phyloP scores from a whole-genome alignment of 148 eudicot species.

The Dysphania ambrosioides region DNA sequence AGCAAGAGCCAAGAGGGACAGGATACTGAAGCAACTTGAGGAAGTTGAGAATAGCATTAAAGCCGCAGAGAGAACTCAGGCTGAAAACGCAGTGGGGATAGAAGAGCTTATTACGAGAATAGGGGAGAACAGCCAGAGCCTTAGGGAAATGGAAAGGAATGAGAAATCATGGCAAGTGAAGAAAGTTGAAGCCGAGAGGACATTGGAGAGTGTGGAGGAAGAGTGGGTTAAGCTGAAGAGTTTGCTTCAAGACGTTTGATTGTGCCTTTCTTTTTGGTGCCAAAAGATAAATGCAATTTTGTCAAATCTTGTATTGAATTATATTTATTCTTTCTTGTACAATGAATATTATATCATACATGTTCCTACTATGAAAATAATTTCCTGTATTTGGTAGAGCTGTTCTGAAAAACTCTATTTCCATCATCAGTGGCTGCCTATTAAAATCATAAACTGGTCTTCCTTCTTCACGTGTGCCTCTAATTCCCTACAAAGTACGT shows the following conservation, averaged over 20 bases:
- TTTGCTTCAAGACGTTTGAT: slow-evolving; percentile 27
- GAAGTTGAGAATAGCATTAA: slow-evolving; percentile 31
- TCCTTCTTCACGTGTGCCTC: too few species aligned
- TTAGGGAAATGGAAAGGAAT: slow-evolving; percentile 35
- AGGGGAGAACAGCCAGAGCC: slow-evolving; percentile 29
- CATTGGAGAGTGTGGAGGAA: slow-evolving; percentile 29
- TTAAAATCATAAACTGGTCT: too few species aligned
- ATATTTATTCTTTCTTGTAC: background rate
- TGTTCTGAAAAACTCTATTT: too few species aligned
- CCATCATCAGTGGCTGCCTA: too few species aligned
- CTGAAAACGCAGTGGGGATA: slow-evolving; percentile 26
- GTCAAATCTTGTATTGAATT: background rate
- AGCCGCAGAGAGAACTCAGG: slow-evolving; percentile 26
- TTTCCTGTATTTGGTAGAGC: too few species aligned
- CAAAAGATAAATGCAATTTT: background rate
- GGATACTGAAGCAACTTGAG: slow-evolving; percentile 33
- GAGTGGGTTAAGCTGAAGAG: slow-evolving; percentile 33
- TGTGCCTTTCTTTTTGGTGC: slow-evolving; percentile 2
- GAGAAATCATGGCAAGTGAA: slow-evolving; percentile 27
- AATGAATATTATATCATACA: background rate
- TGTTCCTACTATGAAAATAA: too few species aligned
- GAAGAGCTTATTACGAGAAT: slow-evolving; percentile 32
- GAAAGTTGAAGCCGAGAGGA: slow-evolving; percentile 31
- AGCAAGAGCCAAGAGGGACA: slow-evolving; percentile 33
- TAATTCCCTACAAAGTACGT: too few species aligned